A percentile compares a stretch with the other conserved stretches of the same genome.
Conservation (phyloP, 192 early-diverging fungal species). For the Coemansia interrupta region DNA sequence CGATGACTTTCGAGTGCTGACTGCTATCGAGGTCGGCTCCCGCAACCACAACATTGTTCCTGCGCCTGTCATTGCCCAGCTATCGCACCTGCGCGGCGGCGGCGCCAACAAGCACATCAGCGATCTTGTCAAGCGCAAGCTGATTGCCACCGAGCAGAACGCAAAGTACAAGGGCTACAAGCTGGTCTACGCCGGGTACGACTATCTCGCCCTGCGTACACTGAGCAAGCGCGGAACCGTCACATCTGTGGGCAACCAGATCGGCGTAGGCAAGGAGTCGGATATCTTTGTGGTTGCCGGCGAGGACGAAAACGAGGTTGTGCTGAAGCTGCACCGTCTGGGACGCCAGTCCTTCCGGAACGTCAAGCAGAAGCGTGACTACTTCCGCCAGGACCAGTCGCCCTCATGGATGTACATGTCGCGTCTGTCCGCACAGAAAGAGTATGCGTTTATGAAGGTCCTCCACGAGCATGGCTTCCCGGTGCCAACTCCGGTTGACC, state of each 20-base stretch:
- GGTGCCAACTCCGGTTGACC: constrained; percentile 89
- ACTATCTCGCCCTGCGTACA: constrained; percentile 94
- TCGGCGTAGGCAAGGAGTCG: constrained; percentile 99
- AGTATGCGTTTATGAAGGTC: constrained; percentile 98
- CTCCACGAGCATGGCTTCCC: constrained; percentile 94
- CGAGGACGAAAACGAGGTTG: constrained; percentile 82
- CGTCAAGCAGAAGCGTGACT: constrained; percentile 97
- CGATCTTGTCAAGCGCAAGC: constrained; percentile 84
- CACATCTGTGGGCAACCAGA: constrained; percentile 96
- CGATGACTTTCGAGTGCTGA: constrained; percentile 95
- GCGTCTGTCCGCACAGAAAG: constrained; percentile 94
- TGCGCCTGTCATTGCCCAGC: constrained; percentile 83
- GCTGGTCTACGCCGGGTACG: constrained; percentile 98
- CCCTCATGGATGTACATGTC: constrained; percentile 99
- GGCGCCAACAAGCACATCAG: constrained; percentile 81
- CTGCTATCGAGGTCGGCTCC: constrained; percentile 95
- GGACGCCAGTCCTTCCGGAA: constrained; percentile 95
- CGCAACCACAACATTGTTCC: constrained; percentile 99
- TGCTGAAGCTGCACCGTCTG: constrained; percentile 96
- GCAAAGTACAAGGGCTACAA: constrained; percentile 86
- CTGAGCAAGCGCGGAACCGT: constrained; percentile 82
- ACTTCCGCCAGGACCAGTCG: constrained; percentile 88
- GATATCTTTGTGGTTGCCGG: constrained; percentile 97
- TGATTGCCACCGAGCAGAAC: constrained; percentile 70
- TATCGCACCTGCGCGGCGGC: constrained; percentile 85